Evolutionary conservation across 805 yeast genomes (phyloP).

Genomic region (Starmera quercuum): DNA sequence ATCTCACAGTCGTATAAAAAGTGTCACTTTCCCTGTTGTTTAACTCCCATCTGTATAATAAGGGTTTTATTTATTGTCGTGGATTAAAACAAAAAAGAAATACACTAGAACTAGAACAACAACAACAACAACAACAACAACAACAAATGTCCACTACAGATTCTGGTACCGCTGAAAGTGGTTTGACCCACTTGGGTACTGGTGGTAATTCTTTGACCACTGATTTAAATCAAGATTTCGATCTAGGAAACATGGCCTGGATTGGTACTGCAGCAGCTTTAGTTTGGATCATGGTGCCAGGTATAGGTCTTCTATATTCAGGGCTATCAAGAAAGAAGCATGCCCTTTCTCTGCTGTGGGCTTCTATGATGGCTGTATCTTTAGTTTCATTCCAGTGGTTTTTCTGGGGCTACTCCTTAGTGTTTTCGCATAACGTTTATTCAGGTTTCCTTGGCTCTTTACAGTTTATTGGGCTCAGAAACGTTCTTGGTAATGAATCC

Average conservation of each 20-base stretch:
- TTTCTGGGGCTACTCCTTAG: slow-evolving; percentile 94
- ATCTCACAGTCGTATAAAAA: too few species aligned
- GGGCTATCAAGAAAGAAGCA: slow-evolving; percentile 94
- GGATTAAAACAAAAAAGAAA: too few species aligned
- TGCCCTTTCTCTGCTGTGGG: slow-evolving; percentile 92
- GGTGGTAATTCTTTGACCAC: slow-evolving; percentile 76
- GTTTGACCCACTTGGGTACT: slow-evolving; percentile 53
- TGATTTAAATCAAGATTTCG: slow-evolving; percentile 65
- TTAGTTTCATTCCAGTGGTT: slow-evolving; percentile 92
- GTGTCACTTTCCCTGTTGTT: too few species aligned
- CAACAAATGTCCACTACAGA: not conserved
- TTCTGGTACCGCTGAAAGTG: slow-evolving; percentile 23
- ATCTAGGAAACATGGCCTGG: slow-evolving; percentile 80
- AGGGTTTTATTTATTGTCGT: too few species aligned
- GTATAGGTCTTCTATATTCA: slow-evolving; percentile 87
- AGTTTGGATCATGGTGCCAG: slow-evolving; percentile 96
- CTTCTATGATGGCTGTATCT: slow-evolving; percentile 82
- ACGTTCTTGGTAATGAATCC: slow-evolving; percentile 76
- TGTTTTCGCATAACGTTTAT: slow-evolving; percentile 61
- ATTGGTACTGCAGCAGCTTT: slow-evolving; percentile 67
- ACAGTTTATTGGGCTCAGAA: slow-evolving; percentile 70
- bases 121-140: not conserved
- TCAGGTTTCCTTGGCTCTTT: slow-evolving; percentile 74
- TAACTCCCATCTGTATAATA: too few species aligned
- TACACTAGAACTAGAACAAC: too few species aligned